Base-by-base conservation (phyloP, 2,329 filamentous ascomycete genomes). In the Verticillium dahliae region DNA sequence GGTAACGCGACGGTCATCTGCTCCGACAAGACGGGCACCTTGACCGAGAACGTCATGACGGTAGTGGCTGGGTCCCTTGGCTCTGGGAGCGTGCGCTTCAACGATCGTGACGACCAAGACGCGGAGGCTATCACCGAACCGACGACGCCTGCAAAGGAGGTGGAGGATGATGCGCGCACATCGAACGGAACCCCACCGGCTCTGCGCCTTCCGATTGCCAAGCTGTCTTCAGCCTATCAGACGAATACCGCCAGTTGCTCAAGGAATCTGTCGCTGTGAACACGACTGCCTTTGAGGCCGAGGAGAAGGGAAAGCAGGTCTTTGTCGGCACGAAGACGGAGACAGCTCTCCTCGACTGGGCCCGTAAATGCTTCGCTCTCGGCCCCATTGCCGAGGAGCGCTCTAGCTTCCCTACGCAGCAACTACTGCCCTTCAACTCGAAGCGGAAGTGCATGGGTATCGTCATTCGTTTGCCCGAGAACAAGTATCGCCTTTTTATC, bases 21-120 rank as follows among this genome's bases (percentile, higher is more conserved):
- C 69, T 87, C 85, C 0, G 86, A 88, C 67, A 89, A 89, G 70
- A 88, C 85, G 0, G 86, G 86, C 4, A 89, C 86, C 1, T 73
- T 89, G 27, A 88, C 85, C 0, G 81, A 86, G 66, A 87, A 87
- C 65, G 82, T 83, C 65, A 88, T 88, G 85, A 83, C 77, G 5
- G 81, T 85, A 3, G 84, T 87, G 15, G 78, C 80, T 39, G 85
- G 84, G 7, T 82, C 10, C 66, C 86, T 37, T 83, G 85, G 13
- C 59, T 74, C 15, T 67, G 69, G 68, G 18, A 73, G 74, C 14
- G 68, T 70, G 22, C 70, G 67, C 52, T 78, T 76, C 58, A 72
- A 76, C 22, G 75, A 77, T n/a, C 69, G 65, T 4, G 72, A 75
- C 2, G 62, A 62, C 2, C 62, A 62, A 2, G 67, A 37, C 22